These are phyloP conservation scores for apple (Malus domestica) DNA, from an alignment of 306 rosid genomes.

Conservation along the genomic window ASM211411v1 NC_041798.1:34701501-34702000, in stretches of 20 bases:
- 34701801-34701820: background rate
- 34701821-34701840: background rate
- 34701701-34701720: background rate
- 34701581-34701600: background rate
- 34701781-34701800: background rate
- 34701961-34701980: constrained; percentile 93
- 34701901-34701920: constrained; percentile 26
- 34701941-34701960: constrained; percentile 94
- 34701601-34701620: background rate
- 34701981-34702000: constrained; percentile 98
- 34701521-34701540: background rate
- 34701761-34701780: background rate
- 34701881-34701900: background rate
- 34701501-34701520: background rate
- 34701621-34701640: background rate
- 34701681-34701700: background rate
- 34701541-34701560: background rate
- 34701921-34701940: constrained; percentile 84
- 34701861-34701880: constrained; percentile 3
- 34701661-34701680: background rate
- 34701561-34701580: background rate
- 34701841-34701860: background rate
- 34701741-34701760: background rate
- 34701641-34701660: background rate
- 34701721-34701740: background rate